A percentile compares a stretch with the other conserved stretches of the same genome.
Evolutionary conservation across 805 yeast genomes (phyloP).

Genomic region (Yarrowia yakushimensis): DNA sequence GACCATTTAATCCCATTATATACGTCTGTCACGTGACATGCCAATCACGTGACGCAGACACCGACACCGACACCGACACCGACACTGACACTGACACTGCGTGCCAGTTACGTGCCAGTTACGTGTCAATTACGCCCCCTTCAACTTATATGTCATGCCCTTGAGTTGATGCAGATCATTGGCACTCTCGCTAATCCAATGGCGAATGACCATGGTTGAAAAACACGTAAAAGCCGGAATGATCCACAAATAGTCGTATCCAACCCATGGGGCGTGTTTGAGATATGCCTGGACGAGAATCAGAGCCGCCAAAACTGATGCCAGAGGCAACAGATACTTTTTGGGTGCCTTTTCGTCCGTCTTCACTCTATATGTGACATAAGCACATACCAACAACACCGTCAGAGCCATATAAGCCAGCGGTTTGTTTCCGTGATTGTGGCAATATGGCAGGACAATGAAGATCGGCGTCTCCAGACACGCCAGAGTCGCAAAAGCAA

Average conservation of each 20-base stretch:
- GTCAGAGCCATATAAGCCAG: slow-evolving; percentile 35
- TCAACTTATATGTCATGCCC: slow-evolving; percentile 31
- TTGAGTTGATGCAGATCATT: slow-evolving; percentile 24
- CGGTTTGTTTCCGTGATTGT: slow-evolving; percentile 28
- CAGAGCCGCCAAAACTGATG: slow-evolving; percentile 30
- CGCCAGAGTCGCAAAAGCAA: slow-evolving; percentile 33
- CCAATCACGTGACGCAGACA: no score
- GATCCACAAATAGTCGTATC: slow-evolving; percentile 37
- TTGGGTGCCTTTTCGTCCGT: slow-evolving; percentile 16
- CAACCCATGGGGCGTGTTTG: slow-evolving; percentile 32
- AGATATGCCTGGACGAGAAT: slow-evolving; percentile 32
- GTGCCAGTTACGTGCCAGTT: no score
- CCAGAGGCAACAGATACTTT: slow-evolving; percentile 25
- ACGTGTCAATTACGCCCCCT: slow-evolving; percentile 31
- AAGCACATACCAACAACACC: slow-evolving; percentile 32
- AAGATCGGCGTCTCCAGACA: slow-evolving; percentile 38
- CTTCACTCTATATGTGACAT: slow-evolving; percentile 28
- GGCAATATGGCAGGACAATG: slow-evolving; percentile 33
- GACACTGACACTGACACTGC: no score
- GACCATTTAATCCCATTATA: no score
- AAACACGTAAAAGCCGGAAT: slow-evolving; percentile 34
- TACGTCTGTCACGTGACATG: no score
- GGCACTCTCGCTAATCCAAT: slow-evolving; percentile 35
- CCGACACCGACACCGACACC: no score
- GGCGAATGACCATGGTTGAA: slow-evolving; percentile 30